These are phyloP conservation scores for Podaxis mareebaensis DNA, from an alignment of 768 basidiomycete genomes.

Conservation along the genomic window DNA sequence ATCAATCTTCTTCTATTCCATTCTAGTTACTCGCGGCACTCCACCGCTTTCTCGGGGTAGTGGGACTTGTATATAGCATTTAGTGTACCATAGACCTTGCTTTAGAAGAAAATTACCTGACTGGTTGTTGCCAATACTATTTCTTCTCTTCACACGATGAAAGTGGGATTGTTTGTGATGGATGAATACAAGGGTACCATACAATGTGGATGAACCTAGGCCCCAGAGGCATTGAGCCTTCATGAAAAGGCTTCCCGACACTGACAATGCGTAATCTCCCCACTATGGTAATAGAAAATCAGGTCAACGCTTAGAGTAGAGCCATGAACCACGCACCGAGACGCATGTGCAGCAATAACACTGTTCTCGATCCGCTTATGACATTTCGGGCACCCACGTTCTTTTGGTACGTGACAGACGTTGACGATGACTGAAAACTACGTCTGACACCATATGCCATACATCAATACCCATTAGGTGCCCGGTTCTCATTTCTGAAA, in stretches of 20 bases:
- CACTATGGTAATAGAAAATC: slow-evolving; percentile 45
- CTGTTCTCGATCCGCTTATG: slow-evolving; percentile 91
- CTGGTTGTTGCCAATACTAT: background rate
- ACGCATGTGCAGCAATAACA: slow-evolving; percentile 91
- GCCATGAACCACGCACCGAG: slow-evolving; percentile 52
- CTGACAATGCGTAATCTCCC: slow-evolving; percentile 95
- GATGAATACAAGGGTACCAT: background rate
- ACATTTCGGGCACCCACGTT: slow-evolving; percentile 85
- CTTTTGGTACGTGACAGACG: too few relatives aligned
- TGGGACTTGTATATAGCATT: background rate
- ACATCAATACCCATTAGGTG: too few relatives aligned
- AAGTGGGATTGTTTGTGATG: background rate
- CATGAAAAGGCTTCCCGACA: slow-evolving; percentile 84
- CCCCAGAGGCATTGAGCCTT: slow-evolving; percentile 44
- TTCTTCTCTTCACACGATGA: background rate
- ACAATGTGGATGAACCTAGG: background rate
- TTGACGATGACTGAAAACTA: too few relatives aligned
- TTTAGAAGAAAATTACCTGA: background rate
- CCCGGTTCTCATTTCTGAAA: too few relatives aligned
- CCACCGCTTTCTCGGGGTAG: background rate
- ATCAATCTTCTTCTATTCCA: background rate
- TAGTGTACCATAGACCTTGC: background rate
- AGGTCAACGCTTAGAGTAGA: background rate
- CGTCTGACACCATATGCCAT: too few relatives aligned
- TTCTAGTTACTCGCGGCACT: background rate